Base-by-base conservation (phyloP, 2,329 filamentous ascomycete species). In the Colletotrichum tropicale region DNA sequence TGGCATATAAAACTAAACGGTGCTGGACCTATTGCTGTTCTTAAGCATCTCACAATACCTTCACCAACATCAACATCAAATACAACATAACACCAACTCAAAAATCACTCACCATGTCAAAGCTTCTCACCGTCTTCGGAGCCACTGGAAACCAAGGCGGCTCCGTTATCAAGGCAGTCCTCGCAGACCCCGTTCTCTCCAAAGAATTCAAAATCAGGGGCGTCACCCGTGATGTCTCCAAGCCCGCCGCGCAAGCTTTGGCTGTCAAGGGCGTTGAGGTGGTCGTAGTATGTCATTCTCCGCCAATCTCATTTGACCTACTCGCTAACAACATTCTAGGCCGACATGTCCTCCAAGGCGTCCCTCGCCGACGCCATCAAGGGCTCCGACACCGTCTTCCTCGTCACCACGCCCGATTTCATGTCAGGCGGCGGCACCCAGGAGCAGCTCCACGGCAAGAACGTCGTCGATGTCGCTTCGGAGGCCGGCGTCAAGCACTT, bases 131-230 rank as follows among this genome's bases (percentile, higher is more conserved):
- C 15, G 85, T 88, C n/a, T 88, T 89, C 66, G 88, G 88, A 30
- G 87, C 86, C 68, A 89, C 88, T 4, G 88, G 88, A 71, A 84
- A 85, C 76, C 88, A 90, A 79, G 89, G 88, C 56, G 86, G 86
- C 43, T 88, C 87, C 34, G 86, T 90, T 34, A 83, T 89, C 71
- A 76, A 80, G 5, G 81, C 83, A 67, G 83, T 90, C 76, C 86
- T 90, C 75, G 83, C 83, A 69, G 86, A 90, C 82, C 79, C 88
- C 4, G 80, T 78, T n/a, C 84, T 89, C 18, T 86, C 84, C 48
- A 82, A 85, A 34, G 81, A 86, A 61, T 89, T 85, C 82, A 83
- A 81, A 30, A 82, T 90, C 61, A 86, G 88, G 3, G 88, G 83
- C 61, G 81, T 90, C 71, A 90, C 88, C 5, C 85, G 88, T n/a